phyloP scores from a whole-genome alignment of 2,329 filamentous ascomycete species.

The Talaromyces sp. region DNA sequence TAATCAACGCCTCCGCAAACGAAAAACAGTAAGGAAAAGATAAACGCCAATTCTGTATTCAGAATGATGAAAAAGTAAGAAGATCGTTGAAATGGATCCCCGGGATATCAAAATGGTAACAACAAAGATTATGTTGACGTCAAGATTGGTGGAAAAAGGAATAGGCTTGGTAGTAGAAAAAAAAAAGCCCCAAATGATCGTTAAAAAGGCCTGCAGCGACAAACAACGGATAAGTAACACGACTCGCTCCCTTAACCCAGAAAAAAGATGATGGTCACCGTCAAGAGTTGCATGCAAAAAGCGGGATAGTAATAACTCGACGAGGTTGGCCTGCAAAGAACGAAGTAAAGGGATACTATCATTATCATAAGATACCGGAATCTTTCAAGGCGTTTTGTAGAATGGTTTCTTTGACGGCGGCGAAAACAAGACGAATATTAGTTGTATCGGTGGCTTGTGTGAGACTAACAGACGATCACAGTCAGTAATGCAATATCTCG shows the following conservation, averaged over 20 bases:
- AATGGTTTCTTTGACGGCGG: conserved; percentile 97
- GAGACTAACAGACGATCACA: conserved; percentile 59
- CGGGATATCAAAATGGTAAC: conserved; percentile 16
- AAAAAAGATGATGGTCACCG: not conserved
- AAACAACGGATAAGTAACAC: not conserved
- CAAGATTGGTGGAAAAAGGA: not conserved
- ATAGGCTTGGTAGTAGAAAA: not conserved
- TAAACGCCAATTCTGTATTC: conserved; percentile 7
- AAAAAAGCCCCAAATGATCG: not conserved
- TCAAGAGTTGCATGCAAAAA: not conserved
- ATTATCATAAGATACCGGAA: conserved; percentile 76
- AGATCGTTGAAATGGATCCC: conserved; percentile 2
- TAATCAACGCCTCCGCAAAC: not conserved
- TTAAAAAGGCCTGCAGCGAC: conserved; percentile 2
- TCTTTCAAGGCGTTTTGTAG: conserved; percentile 97
- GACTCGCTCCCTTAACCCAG: conserved; percentile 14
- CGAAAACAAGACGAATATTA: conserved; percentile 96
- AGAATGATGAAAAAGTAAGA: conserved; percentile 21
- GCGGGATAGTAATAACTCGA: conserved; percentile 23
- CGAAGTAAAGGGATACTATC: not conserved
- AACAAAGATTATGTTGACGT: conserved; percentile 10
- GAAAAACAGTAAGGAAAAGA: not conserved
- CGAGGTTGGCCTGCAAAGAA: conserved; percentile 24
- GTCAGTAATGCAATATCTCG: not conserved
- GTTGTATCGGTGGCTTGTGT: conserved; percentile 99